Conservation (phyloP, 495 filamentous ascomycete species). For the Saxophila tyrrhenica region DNA sequence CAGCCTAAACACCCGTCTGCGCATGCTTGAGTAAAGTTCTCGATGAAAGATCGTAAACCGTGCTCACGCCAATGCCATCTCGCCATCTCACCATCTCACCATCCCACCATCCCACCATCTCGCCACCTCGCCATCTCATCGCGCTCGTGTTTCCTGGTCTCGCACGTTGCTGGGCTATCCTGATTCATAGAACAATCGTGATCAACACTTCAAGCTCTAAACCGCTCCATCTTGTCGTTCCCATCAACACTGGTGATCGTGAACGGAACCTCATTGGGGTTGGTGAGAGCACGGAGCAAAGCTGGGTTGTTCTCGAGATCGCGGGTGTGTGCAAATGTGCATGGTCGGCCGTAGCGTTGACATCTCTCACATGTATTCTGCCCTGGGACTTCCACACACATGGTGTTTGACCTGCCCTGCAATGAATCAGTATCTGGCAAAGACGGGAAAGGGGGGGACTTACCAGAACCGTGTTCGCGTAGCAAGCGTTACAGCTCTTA, state of each 20-base stretch:
- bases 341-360: neutral
- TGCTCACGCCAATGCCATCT: too few species aligned
- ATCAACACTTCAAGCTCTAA: neutral
- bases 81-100: too few species aligned
- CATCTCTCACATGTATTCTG: neutral
- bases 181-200: too few species aligned
- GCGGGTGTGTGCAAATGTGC: neutral
- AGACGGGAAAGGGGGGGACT: neutral
- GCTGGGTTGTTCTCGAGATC: neutral
- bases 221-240: neutral
- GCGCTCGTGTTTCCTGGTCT: too few species aligned
- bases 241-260: neutral
- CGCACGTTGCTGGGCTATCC: too few species aligned
- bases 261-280: neutral
- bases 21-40: too few species aligned
- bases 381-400: neutral
- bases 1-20: too few species aligned
- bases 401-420: neutral
- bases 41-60: too few species aligned
- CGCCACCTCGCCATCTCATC: too few species aligned
- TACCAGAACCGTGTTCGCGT: neutral
- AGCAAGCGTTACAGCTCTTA: neutral
- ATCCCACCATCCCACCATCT: too few species aligned
- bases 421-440: neutral
- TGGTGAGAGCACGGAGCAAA: neutral